Base-by-base conservation (phyloP, 306 rosid species). In the Malus sylvestris region DNA sequence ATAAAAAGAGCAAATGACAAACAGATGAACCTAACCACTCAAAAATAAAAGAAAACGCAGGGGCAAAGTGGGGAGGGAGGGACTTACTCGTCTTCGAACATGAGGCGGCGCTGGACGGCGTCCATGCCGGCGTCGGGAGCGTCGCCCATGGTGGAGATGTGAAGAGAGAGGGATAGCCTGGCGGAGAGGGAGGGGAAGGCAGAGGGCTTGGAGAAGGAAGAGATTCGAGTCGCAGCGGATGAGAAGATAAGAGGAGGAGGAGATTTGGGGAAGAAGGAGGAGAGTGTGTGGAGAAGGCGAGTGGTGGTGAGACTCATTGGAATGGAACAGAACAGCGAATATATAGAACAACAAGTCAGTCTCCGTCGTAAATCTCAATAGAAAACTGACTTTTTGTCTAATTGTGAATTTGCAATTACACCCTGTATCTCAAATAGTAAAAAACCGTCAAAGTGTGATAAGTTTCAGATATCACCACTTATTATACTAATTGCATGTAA, bases 91-190 rank as follows among this genome's bases (percentile, higher is more conserved):
- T 95, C 97, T 3, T 91, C 99, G 30, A 95, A 95, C 99, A 95
- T 95, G 74, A 95, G 97, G 82, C 99, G 99, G 75, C 94, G 90
- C 86, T 95, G 99, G 83, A 92, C 97, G 57, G 93, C 97, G 87
- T 95, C 97, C 99, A 95, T 95, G 80, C 84, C 93, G 16, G 96
- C 85, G 44, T 92, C 97, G 14, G 89, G 76, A 58, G 82, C 76
- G 73, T 82, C 90, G 60, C 81, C 92, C 97, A 89, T 92, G 85
- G 93, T 40, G n/a, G 75, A 59, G 16, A 18, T 49, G 9, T 8
- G 57, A 27, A 74, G n/a, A 8, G 92, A 81, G 4, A 55, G 61
- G 63, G 87, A 85, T 1, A 82, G 73, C 72, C 78, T 81, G 19
- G 79, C 64, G 10, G 67, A 23, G 29, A 67, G 75, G 29, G 76